Conservation (phyloP, 2,329 filamentous ascomycete genomes). For the Eurotiales sp. region DNA sequence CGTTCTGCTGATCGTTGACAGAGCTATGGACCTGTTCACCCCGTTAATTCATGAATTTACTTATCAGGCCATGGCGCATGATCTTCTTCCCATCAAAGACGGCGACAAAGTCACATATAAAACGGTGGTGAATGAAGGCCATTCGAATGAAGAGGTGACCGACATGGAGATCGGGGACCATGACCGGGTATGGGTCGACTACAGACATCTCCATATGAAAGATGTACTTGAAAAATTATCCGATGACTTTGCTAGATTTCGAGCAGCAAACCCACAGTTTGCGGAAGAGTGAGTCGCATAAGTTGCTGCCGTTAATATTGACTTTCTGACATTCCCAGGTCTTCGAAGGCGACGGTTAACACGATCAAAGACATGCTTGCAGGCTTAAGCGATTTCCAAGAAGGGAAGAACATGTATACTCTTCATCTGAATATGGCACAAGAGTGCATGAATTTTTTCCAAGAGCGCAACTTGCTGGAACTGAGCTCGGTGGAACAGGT, state of each 20-base stretch:
- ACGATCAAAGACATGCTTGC: conserved; percentile 97
- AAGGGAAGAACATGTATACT: conserved; percentile 92
- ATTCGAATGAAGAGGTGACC: conserved; percentile 68
- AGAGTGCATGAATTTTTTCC: conserved; percentile 92
- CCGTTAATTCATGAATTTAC: conserved; percentile 94
- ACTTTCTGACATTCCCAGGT: conserved; percentile 41
- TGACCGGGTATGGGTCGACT: conserved; percentile 93
- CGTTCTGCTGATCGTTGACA: conserved; percentile 80
- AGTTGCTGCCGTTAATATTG: not conserved
- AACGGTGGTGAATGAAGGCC: conserved; percentile 72
- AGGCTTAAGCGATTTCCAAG: conserved; percentile 87
- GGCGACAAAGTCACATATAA: conserved; percentile 83
- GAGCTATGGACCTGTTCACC: conserved; percentile 86
- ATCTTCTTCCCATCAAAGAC: conserved; percentile 83
- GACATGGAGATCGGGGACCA: conserved; percentile 88
- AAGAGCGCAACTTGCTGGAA: conserved; percentile 78
- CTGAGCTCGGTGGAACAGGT: conserved; percentile 82
- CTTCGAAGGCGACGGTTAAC: conserved; percentile 72
- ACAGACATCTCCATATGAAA: conserved; percentile 95
- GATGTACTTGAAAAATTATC: conserved; percentile 93
- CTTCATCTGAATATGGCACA: conserved; percentile 95
- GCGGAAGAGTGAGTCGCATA: conserved; percentile 56
- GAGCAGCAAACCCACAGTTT: conserved; percentile 88
- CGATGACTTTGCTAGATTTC: conserved; percentile 87
- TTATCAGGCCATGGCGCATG: conserved; percentile 97